Evolutionary conservation across 306 rosid genomes (phyloP), one percentile per base, ranked within the genome.

Genomic region (Crotalaria pallida): DNA sequence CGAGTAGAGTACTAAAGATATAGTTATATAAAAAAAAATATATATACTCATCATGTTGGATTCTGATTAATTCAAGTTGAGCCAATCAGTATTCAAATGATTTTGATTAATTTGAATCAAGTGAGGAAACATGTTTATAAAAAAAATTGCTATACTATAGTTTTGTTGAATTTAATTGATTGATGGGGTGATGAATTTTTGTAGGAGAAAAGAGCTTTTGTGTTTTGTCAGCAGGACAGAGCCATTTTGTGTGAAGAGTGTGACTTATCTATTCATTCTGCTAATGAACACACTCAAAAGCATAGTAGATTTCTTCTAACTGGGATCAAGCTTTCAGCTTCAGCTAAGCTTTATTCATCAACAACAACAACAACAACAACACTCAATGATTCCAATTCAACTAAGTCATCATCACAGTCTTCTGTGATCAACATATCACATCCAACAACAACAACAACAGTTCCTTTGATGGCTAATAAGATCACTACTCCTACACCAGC

Each of bases 171-270:
- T 44, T 44, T 44, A n/a, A 3, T 53, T n/a, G 3, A 2, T 33
- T 1, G 13, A 1, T 26, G 29, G 65, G 23, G 0, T 7, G 10
- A n/a, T 15, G 7, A 9, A 36, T 31, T 11, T 6, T 61, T 33
- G 47, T 12, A 94, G 98, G 97, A 87, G 80, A 86, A 77, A 66
- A 79, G 78, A 69, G 98, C 88, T 40, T 87, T 87, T 73, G 61
- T 88, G 83, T 90, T 94, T 76, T 94, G 98, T 76, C 92, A 90
- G 55, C 88, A 88, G 45, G 98, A 94, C 66, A 85, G 97, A 67
- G 96, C 97, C 38, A 88, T 94, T 68, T 77, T 94, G 0, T 94
- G 97, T 83, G 77, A 80, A 53, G 97, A 90, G 19, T 94, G 98
- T 57, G 98, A 94, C 18, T 31, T 53, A 18, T 58, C 91, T 4